Evolutionary conservation across 2,329 filamentous ascomycete species (phyloP), one percentile per base, ranked within the genome.

Genomic region (Claviceps digitariae): DNA sequence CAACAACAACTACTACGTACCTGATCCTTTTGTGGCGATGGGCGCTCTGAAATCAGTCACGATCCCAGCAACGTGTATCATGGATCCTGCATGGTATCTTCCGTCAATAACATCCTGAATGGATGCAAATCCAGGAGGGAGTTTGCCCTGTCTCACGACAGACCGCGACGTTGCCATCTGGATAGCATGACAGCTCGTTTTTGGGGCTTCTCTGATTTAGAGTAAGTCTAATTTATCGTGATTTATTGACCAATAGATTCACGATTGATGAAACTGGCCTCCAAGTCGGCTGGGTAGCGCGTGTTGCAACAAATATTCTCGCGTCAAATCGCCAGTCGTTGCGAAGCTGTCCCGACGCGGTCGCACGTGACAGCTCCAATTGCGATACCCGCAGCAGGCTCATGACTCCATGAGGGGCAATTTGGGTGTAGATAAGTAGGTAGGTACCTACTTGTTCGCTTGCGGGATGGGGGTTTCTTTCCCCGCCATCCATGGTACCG

Each of bases 11-110:
- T 36, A 48, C 48, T 13, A n/a, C 66, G 58, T 67, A 75, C 86
- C 83, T 25, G 64, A 61, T 23, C 77, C 75, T 52, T 56, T 69
- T 1, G 81, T 81, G 12, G 64, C 53, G 0, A 71, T 72, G 1
- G 81, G 77, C 1, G 73, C 66, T 54, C 79, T 74, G 49, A 74
- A 75, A 59, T 91, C 86, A 51, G 80, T 78, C 3, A 91, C 78
- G 4, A 91, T 67, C 1, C 88, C 90, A 50, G 89, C 76, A 43
- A 93, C 69, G 66, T 73, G 84, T 57, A 83, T 71, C 6, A 70
- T 54, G 2, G 44, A 59, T 29, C 63, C 57, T 27, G 59, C 17
- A 9, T 58, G 48, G 47, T 66, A 53, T 25, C 65, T 63, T 21
- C 66, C 66, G 50, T 75, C 66, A 56, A 81, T 60, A 21, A 81